Evolutionary conservation across 2,329 filamentous ascomycete genomes (phyloP), one percentile per base, ranked within the genome.

Genomic region (Fusarium decemcellulare): DNA sequence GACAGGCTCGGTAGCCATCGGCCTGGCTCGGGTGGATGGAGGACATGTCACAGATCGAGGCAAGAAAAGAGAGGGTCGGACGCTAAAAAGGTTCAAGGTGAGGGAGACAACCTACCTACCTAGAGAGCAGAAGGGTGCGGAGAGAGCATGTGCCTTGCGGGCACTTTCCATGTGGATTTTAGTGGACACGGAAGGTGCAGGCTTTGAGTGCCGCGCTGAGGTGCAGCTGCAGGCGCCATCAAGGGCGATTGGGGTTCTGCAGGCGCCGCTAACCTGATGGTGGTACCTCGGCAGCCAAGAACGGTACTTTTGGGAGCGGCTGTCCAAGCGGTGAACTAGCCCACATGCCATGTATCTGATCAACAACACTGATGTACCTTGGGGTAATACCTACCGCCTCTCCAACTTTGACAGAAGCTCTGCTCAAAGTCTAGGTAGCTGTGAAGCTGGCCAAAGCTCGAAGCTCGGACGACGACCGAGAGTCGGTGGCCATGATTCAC

Each of bases 11-110:
- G 78, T 75, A 78, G 65, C 73, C 71, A 74, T 74, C 76, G 77
- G 76, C 72, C 72, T 77, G 59, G 71, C 76, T 80, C 78, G 79
- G 77, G 68, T 74, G 73, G 73, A 78, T 75, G 77, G 78, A 78
- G 59, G 55, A 58, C 68, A 61, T 36, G 56, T 56, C 37, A 58
- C 56, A 47, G 53, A 39, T 56, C 46, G 8, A 39, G 52, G 47
- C 42, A 16, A 48, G 53, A 56, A 47, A 39, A 44, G 59, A 56
- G 56, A 62, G 67, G 54, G 56, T 64, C 56, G 53, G 53, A 51
- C 60, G 51, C 63, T 63, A 65, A 44, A 50, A 40, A 47, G 42
- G 32, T 50, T 39, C 56, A 67, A 67, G 53, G 50, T 69, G 58
- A 70, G 32, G n/a, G 29, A 23, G 18, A 23, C n/a, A n/a, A n/a